phyloP scores from a whole-genome alignment of 176 grass and related monocot genomes.

The Elymus sibiricus region DNA sequence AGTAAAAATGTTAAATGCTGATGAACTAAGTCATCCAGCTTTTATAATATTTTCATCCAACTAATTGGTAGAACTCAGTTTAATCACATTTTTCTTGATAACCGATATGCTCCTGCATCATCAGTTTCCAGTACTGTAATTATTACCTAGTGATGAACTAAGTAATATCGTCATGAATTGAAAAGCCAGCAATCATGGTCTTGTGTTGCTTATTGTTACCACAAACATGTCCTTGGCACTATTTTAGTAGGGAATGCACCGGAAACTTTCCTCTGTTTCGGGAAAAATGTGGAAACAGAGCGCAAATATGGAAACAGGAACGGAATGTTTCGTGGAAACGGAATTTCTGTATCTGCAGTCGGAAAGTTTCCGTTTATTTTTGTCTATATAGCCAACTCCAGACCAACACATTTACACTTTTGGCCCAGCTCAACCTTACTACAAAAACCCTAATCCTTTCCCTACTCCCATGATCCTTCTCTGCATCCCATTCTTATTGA shows the following conservation, averaged over 20 bases:
- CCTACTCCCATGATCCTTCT: background rate
- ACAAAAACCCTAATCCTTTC: background rate
- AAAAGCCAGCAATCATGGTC: background rate
- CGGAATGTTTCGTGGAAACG: too few relatives aligned
- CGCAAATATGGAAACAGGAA: too few relatives aligned
- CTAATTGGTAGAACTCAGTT: background rate
- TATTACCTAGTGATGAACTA: background rate
- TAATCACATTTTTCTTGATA: background rate
- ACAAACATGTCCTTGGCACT: background rate
- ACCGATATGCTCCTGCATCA: background rate
- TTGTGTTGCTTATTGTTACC: background rate
- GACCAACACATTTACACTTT: background rate
- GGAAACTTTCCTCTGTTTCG: background rate
- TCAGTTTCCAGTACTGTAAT: background rate
- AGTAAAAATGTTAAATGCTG: conserved; percentile 3
- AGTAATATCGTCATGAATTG: background rate
- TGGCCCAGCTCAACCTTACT: background rate
- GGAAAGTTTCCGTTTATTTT: too few relatives aligned
- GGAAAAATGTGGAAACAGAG: background rate
- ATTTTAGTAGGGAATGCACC: background rate
- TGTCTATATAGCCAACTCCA: too few relatives aligned
- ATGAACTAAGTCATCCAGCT: background rate
- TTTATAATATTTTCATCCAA: background rate
- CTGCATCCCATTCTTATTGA: background rate
- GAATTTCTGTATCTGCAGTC: too few relatives aligned